Conservation (phyloP, 495 filamentous ascomycete genomes). For the Podospora appendiculata region DNA sequence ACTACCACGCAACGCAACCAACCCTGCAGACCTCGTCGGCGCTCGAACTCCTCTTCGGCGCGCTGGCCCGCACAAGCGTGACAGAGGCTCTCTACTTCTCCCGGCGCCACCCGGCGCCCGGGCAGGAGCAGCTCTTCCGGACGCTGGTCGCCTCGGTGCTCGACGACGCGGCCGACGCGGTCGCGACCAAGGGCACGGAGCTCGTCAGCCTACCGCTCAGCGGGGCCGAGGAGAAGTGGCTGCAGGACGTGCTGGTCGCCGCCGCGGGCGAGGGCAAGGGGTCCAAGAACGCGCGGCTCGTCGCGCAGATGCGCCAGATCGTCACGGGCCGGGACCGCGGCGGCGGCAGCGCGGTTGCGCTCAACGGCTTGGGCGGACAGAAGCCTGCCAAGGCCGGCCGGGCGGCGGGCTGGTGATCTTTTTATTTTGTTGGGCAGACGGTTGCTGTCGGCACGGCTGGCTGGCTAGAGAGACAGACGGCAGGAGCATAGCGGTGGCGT, state of each 20-base stretch:
- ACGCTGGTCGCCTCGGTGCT: slow-evolving; percentile 59
- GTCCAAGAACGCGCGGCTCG: slow-evolving; percentile 55
- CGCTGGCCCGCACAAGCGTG: slow-evolving; percentile 57
- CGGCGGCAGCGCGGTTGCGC: background rate
- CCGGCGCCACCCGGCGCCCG: slow-evolving; percentile 51
- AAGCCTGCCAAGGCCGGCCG: background rate
- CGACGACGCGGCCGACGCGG: slow-evolving; percentile 34
- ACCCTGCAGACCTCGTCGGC: slow-evolving; percentile 51
- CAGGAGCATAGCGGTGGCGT: slow-evolving; percentile 8
- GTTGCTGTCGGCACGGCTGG: background rate
- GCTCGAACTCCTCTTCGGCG: slow-evolving; percentile 55
- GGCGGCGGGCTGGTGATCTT: background rate
- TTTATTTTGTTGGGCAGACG: background rate
- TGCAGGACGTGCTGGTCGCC: slow-evolving; percentile 49
- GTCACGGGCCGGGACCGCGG: slow-evolving; percentile 16
- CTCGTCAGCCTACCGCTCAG: slow-evolving; percentile 63
- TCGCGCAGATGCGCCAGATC: slow-evolving; percentile 59
- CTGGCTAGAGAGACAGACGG: background rate
- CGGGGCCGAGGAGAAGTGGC: slow-evolving; percentile 63
- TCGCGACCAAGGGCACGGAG: slow-evolving; percentile 52
- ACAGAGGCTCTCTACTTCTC: slow-evolving; percentile 69
- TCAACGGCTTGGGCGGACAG: background rate
- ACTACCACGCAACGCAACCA: slow-evolving; percentile 65
- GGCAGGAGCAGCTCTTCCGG: slow-evolving; percentile 56
- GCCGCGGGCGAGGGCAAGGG: slow-evolving; percentile 45